phyloP scores from a whole-genome alignment of 2,329 filamentous ascomycete genomes.

The Ophiostoma australiae region DNA sequence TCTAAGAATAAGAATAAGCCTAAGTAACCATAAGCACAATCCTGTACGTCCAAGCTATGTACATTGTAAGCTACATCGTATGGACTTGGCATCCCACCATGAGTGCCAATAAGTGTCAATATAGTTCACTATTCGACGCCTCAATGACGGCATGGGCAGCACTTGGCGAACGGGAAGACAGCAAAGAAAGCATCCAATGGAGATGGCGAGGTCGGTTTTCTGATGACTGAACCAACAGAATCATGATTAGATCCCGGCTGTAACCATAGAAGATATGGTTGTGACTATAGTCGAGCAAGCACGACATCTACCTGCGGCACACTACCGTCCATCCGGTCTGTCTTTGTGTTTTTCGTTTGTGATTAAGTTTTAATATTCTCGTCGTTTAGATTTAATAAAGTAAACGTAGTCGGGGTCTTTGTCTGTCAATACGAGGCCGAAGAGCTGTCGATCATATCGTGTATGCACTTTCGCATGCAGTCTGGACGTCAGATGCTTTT shows the following conservation, averaged over 20 bases:
- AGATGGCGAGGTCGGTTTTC: neutral
- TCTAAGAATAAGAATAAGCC: neutral
- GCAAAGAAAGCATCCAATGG: neutral
- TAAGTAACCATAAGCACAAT: neutral
- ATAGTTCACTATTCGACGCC: neutral
- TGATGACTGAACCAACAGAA: neutral
- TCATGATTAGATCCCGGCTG: neutral
- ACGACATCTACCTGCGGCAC: neutral
- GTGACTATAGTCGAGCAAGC: neutral
- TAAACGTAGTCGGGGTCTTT: neutral
- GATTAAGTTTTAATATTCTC: neutral
- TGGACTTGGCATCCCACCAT: neutral
- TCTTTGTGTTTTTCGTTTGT: neutral
- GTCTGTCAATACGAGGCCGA: neutral
- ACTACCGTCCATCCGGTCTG: neutral
- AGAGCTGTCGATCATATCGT: neutral
- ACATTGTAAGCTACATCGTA: neutral
- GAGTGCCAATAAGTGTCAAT: neutral
- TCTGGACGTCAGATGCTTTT: neutral
- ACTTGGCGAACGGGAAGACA: neutral
- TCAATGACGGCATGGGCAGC: neutral
- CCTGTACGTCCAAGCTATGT: neutral
- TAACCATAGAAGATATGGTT: neutral
- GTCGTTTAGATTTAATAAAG: neutral
- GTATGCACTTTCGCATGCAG: neutral